phyloP scores from a whole-genome alignment of 225 moss, liverwort and hornwort species.

The Sphagnum tenellum region DNA sequence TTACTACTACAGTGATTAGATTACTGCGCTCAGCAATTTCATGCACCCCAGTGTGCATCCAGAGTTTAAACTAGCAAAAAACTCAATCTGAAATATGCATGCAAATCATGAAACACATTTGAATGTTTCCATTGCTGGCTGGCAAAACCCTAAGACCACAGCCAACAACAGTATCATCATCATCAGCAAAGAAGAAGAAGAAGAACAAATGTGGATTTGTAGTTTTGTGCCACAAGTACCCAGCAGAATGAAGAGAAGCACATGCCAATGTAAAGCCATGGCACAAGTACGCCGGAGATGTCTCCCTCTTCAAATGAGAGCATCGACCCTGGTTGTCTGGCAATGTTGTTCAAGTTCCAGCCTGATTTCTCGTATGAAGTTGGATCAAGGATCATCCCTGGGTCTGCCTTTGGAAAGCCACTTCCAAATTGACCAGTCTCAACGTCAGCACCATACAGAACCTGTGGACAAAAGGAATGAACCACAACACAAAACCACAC shows the following conservation, averaged over 20 bases:
- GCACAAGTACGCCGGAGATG: conserved; percentile 92
- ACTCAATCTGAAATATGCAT: no score
- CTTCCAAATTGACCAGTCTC: conserved; percentile 89
- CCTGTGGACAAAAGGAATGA: conserved; percentile 20
- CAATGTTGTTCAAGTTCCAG: conserved; percentile 93
- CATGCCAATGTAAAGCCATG: conserved; percentile 95
- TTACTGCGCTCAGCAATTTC: no score
- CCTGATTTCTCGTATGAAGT: conserved; percentile 65
- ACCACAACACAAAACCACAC: no score
- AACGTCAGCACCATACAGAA: conserved; percentile 93
- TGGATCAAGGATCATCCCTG: conserved; percentile 29
- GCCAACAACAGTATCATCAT: no score
- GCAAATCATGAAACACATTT: no score
- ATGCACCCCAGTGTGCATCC: no score
- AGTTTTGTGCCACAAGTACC: conserved; percentile 27
- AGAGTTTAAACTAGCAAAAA: no score
- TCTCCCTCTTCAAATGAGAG: conserved; percentile 91
- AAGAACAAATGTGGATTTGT: background rate
- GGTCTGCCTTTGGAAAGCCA: conserved; percentile 68
- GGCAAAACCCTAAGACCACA: no score
- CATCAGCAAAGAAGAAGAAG: no score
- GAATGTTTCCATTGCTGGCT: no score
- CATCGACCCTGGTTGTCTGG: conserved; percentile 85
- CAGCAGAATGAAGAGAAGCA: conserved; percentile 98
- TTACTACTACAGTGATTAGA: no score